Conservation (phyloP, 768 basidiomycete genomes). For the Ramaria rubella region DNA sequence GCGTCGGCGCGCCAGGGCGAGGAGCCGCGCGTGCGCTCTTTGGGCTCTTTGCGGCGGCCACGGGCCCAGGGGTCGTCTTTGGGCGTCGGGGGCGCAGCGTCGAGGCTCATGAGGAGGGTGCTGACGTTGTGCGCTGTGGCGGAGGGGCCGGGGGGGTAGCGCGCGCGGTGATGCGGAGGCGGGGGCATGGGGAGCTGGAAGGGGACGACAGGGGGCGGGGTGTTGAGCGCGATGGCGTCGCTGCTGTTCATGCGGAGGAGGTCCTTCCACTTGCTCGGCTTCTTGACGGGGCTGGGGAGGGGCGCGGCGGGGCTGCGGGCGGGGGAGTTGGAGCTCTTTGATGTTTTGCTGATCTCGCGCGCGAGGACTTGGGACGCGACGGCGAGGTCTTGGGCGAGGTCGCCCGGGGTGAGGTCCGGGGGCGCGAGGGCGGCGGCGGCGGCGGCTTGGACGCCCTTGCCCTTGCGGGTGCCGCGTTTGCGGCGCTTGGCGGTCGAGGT, state of each 20-base stretch:
- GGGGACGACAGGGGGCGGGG: constrained; percentile 10
- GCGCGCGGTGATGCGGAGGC: not conserved
- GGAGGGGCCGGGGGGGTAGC: constrained; percentile 26
- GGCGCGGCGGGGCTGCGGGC: not conserved
- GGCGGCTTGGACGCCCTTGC: constrained; percentile 47
- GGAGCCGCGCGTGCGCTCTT: constrained; percentile 19
- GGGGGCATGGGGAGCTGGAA: not conserved
- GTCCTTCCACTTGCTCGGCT: constrained; percentile 83
- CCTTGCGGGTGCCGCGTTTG: constrained; percentile 81
- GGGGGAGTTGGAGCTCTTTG: constrained; percentile 6
- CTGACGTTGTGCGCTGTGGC: constrained; percentile 75
- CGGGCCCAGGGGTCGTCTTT: constrained; percentile 24
- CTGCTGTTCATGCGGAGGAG: constrained; percentile 56
- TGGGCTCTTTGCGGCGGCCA: constrained; percentile 18
- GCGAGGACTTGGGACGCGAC: constrained; percentile 77
- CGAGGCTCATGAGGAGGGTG: constrained; percentile 65
- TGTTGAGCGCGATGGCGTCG: constrained; percentile 12
- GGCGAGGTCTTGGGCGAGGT: constrained; percentile 62
- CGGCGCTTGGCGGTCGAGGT: constrained; percentile 72
- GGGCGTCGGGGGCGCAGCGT: constrained; percentile 18
- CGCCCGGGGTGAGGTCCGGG: constrained; percentile 26
- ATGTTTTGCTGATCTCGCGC: constrained; percentile 70
- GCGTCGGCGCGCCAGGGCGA: constrained; percentile 9
- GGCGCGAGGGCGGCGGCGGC: constrained; percentile 27
- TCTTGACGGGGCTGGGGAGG: constrained; percentile 41